Evolutionary conservation across 2,329 filamentous ascomycete species (phyloP), one percentile per base, ranked within the genome.

Genomic region (Paracoccidioides brasiliensis): DNA sequence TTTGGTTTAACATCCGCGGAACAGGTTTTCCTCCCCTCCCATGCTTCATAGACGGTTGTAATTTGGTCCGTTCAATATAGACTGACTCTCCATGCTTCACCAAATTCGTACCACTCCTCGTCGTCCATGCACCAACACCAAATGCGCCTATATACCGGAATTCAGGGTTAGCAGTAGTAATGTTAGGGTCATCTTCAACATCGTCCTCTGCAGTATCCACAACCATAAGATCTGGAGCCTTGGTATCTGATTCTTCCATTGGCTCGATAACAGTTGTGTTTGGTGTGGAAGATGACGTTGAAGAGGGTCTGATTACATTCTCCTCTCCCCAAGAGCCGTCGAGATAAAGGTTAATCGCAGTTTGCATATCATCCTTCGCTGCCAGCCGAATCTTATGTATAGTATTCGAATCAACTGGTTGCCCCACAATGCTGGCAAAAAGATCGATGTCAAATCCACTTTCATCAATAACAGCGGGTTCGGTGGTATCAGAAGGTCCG

Each of bases 111-210:
- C 91, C 91, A 68, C 89, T 96, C 63, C 84, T 82, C 3, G 91
- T 97, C 5, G 88, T 84, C 93, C 93, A 98, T 4, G 85, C 93
- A 54, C 86, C 88, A 4, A 88, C 90, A 7, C 93, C 93, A 70
- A 97, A 93, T 0, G 90, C 88, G 15, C 93, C 93, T 58, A 97
- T 80, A 64, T 97, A 98, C 64, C 93, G 74, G 61, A 76, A 77
- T 1, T 71, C 64, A 0, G 83, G 83, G 51, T 66, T n/a, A 9
- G 32, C 12, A 22, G 9, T 33, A 14, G 43, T n/a, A 52, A 48
- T 22, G 37, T 51, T 55, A 40, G 42, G 10, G 14, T 54, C 49
- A 33, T 49, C 33, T 46, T 51, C 52, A 12, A 45, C 35, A 40
- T 22, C 43, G 12, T 52, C 56, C 59, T 57, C 30, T 9, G 12